phyloP scores from a whole-genome alignment of 148 eudicot genomes.

The Diospyros kaki region DNA sequence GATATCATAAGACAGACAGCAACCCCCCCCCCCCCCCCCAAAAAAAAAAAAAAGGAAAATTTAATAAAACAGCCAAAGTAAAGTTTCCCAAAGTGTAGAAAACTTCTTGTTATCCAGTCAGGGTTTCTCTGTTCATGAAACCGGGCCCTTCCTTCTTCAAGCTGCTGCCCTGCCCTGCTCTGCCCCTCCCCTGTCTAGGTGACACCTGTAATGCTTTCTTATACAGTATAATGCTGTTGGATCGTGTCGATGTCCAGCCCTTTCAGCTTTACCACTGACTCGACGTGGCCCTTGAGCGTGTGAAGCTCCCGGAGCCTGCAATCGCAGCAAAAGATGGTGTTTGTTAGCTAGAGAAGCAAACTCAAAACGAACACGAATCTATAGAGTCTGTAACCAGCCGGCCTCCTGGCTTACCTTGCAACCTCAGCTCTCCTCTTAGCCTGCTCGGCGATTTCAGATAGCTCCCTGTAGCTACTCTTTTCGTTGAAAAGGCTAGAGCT shows the following conservation, averaged over 20 bases:
- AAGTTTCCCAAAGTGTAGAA: conserved; percentile 1
- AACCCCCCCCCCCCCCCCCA: no score
- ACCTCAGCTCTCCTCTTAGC: conserved; percentile 91
- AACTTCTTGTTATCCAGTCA: background rate
- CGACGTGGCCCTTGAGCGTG: conserved; percentile 91
- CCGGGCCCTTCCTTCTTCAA: background rate
- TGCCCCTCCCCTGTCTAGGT: background rate
- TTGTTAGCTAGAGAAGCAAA: no score
- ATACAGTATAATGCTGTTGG: conserved; percentile 80
- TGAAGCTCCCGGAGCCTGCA: conserved; percentile 84
- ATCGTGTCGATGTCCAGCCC: conserved; percentile 83
- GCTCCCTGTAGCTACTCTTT: conserved; percentile 70
- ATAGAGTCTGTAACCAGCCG: no score
- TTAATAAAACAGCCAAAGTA: conserved; percentile 6
- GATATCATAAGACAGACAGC: background rate
- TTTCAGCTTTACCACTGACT: conserved; percentile 87
- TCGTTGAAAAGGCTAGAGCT: conserved; percentile 56
- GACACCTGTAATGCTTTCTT: conserved; percentile 10
- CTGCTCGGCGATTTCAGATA: conserved; percentile 91
- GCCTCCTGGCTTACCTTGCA: conserved; percentile 50
- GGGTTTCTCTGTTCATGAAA: conserved; percentile 3
- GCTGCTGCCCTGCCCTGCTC: background rate
- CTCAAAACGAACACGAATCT: no score
- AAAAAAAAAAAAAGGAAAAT: no score
- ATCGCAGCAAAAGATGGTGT: background rate